Percentiles rank a stretch among this genome's conserved stretches.
Evolutionary conservation across 176 grass and related monocot genomes (phyloP).

Genomic region (Oropetium thomaeum): DNA sequence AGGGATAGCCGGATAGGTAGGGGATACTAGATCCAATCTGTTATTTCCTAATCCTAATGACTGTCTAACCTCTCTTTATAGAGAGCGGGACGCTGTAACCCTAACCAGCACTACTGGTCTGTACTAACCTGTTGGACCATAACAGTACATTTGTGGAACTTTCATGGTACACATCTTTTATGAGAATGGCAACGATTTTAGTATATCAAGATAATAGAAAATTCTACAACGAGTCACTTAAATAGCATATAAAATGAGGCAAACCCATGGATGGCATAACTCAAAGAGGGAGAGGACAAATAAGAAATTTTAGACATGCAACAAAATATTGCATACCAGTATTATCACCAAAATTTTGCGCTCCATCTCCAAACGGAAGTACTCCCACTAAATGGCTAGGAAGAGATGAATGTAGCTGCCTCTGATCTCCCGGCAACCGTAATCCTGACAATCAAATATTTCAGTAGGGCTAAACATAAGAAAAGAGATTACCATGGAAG

Average conservation of each 20-base stretch:
- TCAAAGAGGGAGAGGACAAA: not conserved
- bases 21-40: no score
- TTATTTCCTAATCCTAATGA: no score
- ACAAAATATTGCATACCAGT: conserved; percentile 40
- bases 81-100: no score
- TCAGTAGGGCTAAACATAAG: conserved; percentile 13
- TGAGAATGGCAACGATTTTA: not conserved
- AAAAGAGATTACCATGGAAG: conserved; percentile 3
- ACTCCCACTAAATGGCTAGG: conserved; percentile 92
- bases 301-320: conserved; percentile 9
- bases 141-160: not conserved
- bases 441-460: conserved; percentile 50
- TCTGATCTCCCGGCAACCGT: conserved; percentile 66
- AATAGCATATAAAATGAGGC: not conserved
- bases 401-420: conserved; percentile 77
- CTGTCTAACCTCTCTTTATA: no score
- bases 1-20: no score
- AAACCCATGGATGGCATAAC: not conserved
- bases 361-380: conserved; percentile 61
- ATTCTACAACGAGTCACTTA: not conserved
- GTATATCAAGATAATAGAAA: not conserved
- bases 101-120: no score
- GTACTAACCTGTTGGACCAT: no score
- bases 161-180: not conserved
- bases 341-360: conserved; percentile 77